Evolutionary conservation across 2,329 filamentous ascomycete species (phyloP), one percentile per base, ranked within the genome.

Genomic region (Penicillium sp.): DNA sequence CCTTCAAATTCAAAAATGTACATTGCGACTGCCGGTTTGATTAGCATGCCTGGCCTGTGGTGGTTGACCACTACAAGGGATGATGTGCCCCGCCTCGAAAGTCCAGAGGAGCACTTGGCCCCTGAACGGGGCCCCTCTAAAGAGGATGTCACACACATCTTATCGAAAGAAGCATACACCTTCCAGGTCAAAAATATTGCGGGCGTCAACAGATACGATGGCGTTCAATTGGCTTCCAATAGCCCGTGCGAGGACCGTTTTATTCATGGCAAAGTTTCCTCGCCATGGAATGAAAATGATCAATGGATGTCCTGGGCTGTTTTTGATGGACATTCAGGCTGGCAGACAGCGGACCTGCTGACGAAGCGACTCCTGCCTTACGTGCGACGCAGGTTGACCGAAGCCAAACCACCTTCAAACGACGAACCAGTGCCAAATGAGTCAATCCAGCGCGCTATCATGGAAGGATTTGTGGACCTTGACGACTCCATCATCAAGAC

Each of bases 261-360:
- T 47, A 58, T 58, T 12, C 70, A 71, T 57, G 67, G 66, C 1
- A 60, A 63, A 54, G 36, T 70, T 47, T 48, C 60, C 12, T 68
- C 69, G 1, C 66, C 66, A 9, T 63, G 59, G 58, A 60, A 63
- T 19, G 61, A 64, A 3, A 60, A 55, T 9, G 50, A 55, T 17
- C 53, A 71, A 29, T 74, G 72, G 70, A 66, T 69, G 62, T 61
- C 63, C 10, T 78, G 75, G 74, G 73, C 62, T 9, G 69, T 78
- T 29, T 78, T 77, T 39, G 77, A 79, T 52, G 77, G 77, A 1
- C 77, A 79, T 65, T 35, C 54, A 6, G 69, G 68, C 6, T 62
- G 55, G 44, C 68, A 71, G 43, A 71, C 66, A 13, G 62, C 66
- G 13, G 65, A 67, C 1, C 41, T 71, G 21, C 55, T 71, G 21